Evolutionary conservation across 805 yeast genomes (phyloP).

Genomic region (Metschnikowia sp.): DNA sequence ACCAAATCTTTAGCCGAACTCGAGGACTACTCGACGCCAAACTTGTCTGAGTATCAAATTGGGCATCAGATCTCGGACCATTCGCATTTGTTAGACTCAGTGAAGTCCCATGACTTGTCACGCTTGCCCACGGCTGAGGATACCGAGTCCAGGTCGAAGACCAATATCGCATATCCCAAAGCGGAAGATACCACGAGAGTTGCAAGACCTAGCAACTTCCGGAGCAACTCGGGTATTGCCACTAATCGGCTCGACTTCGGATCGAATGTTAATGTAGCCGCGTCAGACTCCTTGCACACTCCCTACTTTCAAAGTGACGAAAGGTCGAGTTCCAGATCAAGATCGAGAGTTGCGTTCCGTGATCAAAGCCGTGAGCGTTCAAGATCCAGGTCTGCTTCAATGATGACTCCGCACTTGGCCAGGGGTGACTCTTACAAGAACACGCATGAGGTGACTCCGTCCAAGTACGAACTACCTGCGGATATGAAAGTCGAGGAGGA

Average conservation of each 20-base stretch:
- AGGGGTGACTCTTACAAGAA: constrained; percentile 75
- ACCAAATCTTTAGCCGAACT: background rate
- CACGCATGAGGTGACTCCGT: constrained; percentile 45
- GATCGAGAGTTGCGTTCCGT: constrained; percentile 20
- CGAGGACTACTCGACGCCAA: constrained; percentile 38
- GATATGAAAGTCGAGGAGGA: constrained; percentile 25
- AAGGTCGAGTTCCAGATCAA: constrained; percentile 27
- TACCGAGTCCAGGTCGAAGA: constrained; percentile 16
- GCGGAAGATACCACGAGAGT: constrained; percentile 4
- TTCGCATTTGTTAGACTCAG: constrained; percentile 31
- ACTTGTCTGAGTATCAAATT: constrained; percentile 43
- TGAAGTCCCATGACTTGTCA: constrained; percentile 35
- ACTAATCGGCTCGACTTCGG: constrained; percentile 8
- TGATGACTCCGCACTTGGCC: constrained; percentile 49
- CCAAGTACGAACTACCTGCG: constrained; percentile 42
- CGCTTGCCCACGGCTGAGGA: constrained; percentile 18
- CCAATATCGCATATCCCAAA: constrained; percentile 8
- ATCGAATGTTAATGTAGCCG: constrained; percentile 11
- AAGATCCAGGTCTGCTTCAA: constrained; percentile 23
- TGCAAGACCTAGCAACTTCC: constrained; percentile 8
- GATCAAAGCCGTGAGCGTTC: constrained; percentile 17
- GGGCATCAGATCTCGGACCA: constrained; percentile 38
- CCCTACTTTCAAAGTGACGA: constrained; percentile 18
- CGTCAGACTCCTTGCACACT: constrained; percentile 18
- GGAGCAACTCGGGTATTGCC: constrained; percentile 12